phyloP scores from a whole-genome alignment of 345 rosid genomes.

The Melastoma malabathricum region DNA sequence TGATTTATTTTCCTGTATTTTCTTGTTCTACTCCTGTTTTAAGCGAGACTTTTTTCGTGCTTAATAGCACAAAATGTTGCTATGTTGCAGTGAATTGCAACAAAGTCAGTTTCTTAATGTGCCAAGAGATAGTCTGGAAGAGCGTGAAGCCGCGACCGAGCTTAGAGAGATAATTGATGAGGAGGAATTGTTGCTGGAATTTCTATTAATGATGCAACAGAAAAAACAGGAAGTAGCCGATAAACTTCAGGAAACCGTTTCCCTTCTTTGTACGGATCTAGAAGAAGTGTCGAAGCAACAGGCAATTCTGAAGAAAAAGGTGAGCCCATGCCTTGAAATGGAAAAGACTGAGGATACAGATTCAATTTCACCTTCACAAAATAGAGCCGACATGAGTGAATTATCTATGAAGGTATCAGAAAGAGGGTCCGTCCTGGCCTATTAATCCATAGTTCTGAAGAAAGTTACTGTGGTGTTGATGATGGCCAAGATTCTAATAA shows the following conservation, averaged over 20 bases:
- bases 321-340: slow-evolving; percentile 22
- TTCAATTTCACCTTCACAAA: slow-evolving; percentile 27
- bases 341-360: slow-evolving; percentile 29
- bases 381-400: slow-evolving; percentile 26
- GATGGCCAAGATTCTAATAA: slow-evolving; percentile 24
- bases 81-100: slow-evolving; percentile 52
- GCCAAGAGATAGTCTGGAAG: slow-evolving; percentile 60
- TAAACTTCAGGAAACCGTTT: slow-evolving; percentile 49
- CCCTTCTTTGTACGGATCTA: slow-evolving; percentile 66
- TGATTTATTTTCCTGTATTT: too few relatives aligned
- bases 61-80: neutral
- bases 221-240: slow-evolving; percentile 66
- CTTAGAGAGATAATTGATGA: slow-evolving; percentile 71
- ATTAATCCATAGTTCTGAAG: slow-evolving; percentile 23
- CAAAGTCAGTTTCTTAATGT: slow-evolving; percentile 75
- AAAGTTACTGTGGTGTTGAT: slow-evolving; percentile 32
- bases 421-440: slow-evolving; percentile 46
- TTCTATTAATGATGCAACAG: slow-evolving; percentile 57
- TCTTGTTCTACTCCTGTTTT: too few relatives aligned
- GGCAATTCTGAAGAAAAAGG: slow-evolving; percentile 35
- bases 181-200: slow-evolving; percentile 77
- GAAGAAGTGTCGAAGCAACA: slow-evolving; percentile 66
- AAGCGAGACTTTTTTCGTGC: neutral
- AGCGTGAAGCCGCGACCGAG: slow-evolving; percentile 72
- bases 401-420: slow-evolving; percentile 45